Evolutionary conservation across 2,329 filamentous ascomycete species (phyloP), one percentile per base, ranked within the genome.

Genomic region (Ceratocystis lukuohia): DNA sequence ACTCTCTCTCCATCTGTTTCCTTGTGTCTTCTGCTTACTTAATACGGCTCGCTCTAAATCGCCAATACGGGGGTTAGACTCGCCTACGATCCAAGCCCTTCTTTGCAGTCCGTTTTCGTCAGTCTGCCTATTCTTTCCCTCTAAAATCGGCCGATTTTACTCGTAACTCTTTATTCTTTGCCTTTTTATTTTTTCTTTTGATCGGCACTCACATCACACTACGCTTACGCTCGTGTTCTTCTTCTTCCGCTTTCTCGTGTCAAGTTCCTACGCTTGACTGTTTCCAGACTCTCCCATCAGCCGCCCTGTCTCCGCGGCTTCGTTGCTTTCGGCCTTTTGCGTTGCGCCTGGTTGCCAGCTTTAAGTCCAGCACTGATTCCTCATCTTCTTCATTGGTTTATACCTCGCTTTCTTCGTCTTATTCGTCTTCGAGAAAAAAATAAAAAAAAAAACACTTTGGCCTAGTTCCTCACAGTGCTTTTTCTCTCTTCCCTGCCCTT

Each of bases 211-310:
- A 0, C 10, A 41, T 30, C 30, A 41, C 37, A 41, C 37, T 41
- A 41, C 37, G 10, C 37, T 41, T 41, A 2, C 37, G 10, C 10
- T 41, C 10, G 37, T 41, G 20, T 6, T 10, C 8, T 30, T 65
- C 59, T 25, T 61, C 46, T 33, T 28, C 65, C 50, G 65, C 28
- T 25, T 45, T 66, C 10, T 66, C 46, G 61, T 61, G 57, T 65
- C 56, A 59, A 59, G 7, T 37, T 59, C 28, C 56, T 59, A 59
- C 56, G 56, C 56, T 59, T 59, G 56, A n/a, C 56, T 37, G 28
- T 59, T 59, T 59, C 56, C 56, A 59, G 53, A 12, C 10, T 12
- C 37, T 41, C 37, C 46, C 17, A 5, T 50, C 46, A 7, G 3
- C n/a, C 5, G 46, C 22, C 5, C 22, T 20, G 46, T 22, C 10